Conservation (phyloP, 345 rosid genomes). For the Bruguiera parviflora region DNA sequence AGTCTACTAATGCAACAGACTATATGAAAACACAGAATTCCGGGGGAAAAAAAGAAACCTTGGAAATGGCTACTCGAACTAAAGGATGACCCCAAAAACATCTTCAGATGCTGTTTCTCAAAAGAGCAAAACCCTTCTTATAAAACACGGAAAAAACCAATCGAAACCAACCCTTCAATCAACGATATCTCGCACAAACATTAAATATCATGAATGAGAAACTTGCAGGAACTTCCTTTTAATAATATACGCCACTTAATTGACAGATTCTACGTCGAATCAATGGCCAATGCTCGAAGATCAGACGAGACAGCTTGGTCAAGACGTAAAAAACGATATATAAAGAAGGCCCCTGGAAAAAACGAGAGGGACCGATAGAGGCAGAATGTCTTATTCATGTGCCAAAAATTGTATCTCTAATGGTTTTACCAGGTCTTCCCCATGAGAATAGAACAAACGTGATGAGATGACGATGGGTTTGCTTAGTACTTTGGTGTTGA, state of each 20-base stretch:
- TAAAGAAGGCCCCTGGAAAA: background rate
- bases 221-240: slow-evolving; percentile 3
- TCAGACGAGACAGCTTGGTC: background rate
- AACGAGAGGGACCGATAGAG: too few species aligned
- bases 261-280: slow-evolving; percentile 21
- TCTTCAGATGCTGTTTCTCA: background rate
- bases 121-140: background rate
- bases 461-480: background rate
- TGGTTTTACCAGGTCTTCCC: too few species aligned
- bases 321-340: background rate
- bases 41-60: background rate
- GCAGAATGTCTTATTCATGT: too few species aligned
- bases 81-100: background rate
- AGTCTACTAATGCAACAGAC: too few species aligned
- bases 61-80: background rate
- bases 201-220: background rate
- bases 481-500: background rate
- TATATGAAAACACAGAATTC: background rate
- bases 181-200: background rate
- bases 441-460: background rate
- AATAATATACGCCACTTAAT: background rate
- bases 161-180: background rate
- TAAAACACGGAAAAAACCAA: background rate
- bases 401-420: too few species aligned
- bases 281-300: background rate